A percentile compares a stretch with the other conserved stretches of the same genome.
phyloP scores from a whole-genome alignment of 805 yeast species.

The Nakazawaea ishiwadae region DNA sequence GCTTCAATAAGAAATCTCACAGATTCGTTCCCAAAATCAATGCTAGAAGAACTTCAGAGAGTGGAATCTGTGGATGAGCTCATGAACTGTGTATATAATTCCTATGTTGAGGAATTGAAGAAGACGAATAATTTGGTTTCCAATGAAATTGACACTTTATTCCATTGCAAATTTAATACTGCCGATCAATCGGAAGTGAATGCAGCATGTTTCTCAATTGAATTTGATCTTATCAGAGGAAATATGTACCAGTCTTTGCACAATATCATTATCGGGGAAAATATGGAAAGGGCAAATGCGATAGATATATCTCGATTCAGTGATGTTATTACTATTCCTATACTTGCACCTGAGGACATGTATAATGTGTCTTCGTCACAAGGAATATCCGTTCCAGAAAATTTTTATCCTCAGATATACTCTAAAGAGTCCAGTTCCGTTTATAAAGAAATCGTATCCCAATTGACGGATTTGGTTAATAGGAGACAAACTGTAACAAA shows the following conservation, averaged over 20 bases:
- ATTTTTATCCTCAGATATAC: conserved; percentile 36
- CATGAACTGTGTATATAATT: conserved; percentile 16
- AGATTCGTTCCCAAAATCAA: conserved; percentile 22
- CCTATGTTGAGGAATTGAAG: conserved; percentile 11
- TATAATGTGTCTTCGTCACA: conserved; percentile 16
- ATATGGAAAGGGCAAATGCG: conserved; percentile 19
- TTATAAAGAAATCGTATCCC: conserved; percentile 8
- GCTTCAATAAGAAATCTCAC: conserved; percentile 30
- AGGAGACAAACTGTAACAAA: conserved; percentile 16
- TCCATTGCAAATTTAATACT: conserved; percentile 10
- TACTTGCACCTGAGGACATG: conserved; percentile 25
- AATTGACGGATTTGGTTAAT: conserved; percentile 6
- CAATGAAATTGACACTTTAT: conserved; percentile 2
- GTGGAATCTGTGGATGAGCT: conserved; percentile 13
- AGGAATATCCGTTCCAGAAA: conserved; percentile 25
- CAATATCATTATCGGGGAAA: conserved; percentile 26
- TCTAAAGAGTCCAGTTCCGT: conserved; percentile 21
- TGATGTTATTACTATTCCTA: conserved; percentile 29
- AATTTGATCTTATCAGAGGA: conserved; percentile 23
- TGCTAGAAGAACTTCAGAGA: conserved; percentile 18
- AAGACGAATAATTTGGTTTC: conserved; percentile 6
- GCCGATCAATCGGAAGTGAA: conserved; percentile 15
- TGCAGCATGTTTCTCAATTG: conserved; percentile 27
- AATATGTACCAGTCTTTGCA: conserved; percentile 30
- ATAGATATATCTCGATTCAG: conserved; percentile 22